phyloP scores from a whole-genome alignment of 139 green algal genomes.

The Volvox africanus region DNA sequence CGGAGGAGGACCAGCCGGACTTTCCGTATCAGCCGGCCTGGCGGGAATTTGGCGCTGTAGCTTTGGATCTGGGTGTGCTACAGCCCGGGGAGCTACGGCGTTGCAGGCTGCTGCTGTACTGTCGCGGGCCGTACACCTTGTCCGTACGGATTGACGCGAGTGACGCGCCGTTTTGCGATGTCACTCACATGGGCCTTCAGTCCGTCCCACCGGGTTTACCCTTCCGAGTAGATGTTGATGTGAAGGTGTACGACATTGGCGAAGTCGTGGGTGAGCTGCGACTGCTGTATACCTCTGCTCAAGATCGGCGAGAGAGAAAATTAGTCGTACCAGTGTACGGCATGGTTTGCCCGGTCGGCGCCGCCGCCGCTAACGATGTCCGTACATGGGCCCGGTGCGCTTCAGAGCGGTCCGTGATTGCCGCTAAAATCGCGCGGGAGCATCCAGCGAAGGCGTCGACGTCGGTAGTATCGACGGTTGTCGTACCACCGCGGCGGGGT shows the following conservation, averaged over 20 bases:
- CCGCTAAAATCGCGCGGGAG: background rate
- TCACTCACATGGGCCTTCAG: background rate
- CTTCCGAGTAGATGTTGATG: background rate
- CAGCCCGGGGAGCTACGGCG: constrained; percentile 36
- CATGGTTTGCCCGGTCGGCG: background rate
- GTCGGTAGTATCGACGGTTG: background rate
- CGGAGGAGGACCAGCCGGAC: constrained; percentile 1
- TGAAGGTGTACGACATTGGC: background rate
- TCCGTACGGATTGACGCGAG: background rate
- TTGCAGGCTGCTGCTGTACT: constrained; percentile 30
- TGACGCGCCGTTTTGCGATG: constrained; percentile 8
- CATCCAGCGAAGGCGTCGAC: background rate
- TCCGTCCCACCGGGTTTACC: constrained; percentile 14
- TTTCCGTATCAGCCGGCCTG: constrained; percentile 15
- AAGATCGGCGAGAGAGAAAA: background rate
- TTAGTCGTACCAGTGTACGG: constrained; percentile 43
- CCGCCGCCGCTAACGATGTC: background rate
- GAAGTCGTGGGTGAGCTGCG: constrained; percentile 40
- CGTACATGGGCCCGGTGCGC: background rate
- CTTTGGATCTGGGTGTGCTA: constrained; percentile 28
- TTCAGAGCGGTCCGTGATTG: constrained; percentile 1
- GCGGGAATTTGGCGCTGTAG: constrained; percentile 30
- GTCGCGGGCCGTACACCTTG: background rate
- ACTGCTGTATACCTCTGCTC: background rate
- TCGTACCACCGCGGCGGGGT: background rate